A percentile compares a stretch with the other conserved stretches of the same genome.
phyloP scores from a whole-genome alignment of 352 stramenopile genomes.

The Pythium rishiriense region DNA sequence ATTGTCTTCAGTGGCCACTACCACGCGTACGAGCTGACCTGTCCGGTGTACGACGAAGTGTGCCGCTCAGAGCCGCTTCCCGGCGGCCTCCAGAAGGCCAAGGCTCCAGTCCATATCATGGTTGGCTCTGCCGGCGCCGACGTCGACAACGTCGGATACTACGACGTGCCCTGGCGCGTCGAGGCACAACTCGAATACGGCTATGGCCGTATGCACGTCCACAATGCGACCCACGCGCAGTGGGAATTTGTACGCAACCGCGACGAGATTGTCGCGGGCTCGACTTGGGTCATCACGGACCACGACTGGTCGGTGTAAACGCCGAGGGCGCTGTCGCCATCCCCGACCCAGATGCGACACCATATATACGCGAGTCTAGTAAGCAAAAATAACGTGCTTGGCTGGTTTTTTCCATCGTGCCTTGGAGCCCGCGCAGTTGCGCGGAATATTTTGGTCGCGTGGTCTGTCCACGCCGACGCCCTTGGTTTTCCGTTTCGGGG shows the following conservation, averaged over 20 bases:
- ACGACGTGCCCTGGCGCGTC: slow-evolving; percentile 25
- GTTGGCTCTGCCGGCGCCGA: slow-evolving; percentile 29
- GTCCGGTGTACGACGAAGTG: slow-evolving; percentile 21
- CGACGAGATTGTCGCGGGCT: slow-evolving; percentile 19
- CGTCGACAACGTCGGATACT: slow-evolving; percentile 25
- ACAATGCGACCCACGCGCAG: slow-evolving; percentile 27
- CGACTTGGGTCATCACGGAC: slow-evolving; percentile 30
- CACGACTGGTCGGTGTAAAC: slow-evolving; percentile 27
- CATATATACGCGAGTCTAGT: too few relatives aligned
- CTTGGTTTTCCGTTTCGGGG: too few relatives aligned
- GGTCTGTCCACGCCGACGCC: too few relatives aligned
- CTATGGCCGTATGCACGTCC: slow-evolving; percentile 31
- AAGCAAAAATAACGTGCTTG: not conserved
- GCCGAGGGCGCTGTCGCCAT: not conserved
- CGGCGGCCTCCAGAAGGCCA: slow-evolving; percentile 20
- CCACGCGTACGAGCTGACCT: slow-evolving; percentile 35
- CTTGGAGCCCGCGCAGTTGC: not conserved
- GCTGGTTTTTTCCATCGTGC: not conserved
- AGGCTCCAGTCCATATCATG: slow-evolving; percentile 33
- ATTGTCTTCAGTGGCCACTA: slow-evolving; percentile 32
- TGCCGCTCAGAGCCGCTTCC: slow-evolving; percentile 6
- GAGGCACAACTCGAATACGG: slow-evolving; percentile 25
- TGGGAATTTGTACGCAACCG: slow-evolving; percentile 30
- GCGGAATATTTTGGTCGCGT: too few relatives aligned
- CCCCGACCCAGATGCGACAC: not conserved